phyloP scores from a whole-genome alignment of 2,329 filamentous ascomycete genomes.

The Aspergillus sergii region DNA sequence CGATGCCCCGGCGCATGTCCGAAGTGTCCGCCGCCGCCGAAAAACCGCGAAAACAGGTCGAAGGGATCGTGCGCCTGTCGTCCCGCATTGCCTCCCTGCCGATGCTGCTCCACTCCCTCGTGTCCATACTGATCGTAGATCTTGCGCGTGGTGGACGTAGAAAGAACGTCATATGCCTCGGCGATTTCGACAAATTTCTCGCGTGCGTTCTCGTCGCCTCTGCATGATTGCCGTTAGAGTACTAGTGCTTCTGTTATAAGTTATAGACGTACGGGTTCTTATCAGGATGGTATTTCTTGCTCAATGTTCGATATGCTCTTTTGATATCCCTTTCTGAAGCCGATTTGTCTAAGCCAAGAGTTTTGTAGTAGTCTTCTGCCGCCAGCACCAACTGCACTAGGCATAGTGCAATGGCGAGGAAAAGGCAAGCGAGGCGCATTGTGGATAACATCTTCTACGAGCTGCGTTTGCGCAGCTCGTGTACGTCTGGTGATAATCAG shows the following conservation, averaged over 20 bases:
- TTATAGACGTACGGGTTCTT: slow-evolving; percentile 80
- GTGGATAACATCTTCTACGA: slow-evolving; percentile 12
- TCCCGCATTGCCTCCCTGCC: slow-evolving; percentile 66
- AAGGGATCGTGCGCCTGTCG: slow-evolving; percentile 77
- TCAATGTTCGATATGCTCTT: slow-evolving; percentile 84
- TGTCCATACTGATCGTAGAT: slow-evolving; percentile 95
- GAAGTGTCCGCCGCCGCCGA: slow-evolving; percentile 86
- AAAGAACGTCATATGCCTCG: slow-evolving; percentile 92
- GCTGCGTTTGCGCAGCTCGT: slow-evolving; percentile 24
- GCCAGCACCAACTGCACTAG: slow-evolving; percentile 43
- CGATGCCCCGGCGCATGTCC: slow-evolving; percentile 72
- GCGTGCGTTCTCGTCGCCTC: slow-evolving; percentile 75
- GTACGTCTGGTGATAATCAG: background rate
- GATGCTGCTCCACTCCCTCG: slow-evolving; percentile 82
- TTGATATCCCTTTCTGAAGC: slow-evolving; percentile 90
- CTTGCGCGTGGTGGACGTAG: slow-evolving; percentile 74
- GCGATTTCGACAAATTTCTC: slow-evolving; percentile 92
- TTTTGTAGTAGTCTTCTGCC: slow-evolving; percentile 59
- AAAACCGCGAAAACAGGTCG: slow-evolving; percentile 95
- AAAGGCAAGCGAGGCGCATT: slow-evolving; percentile 40
- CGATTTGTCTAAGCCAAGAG: slow-evolving; percentile 77
- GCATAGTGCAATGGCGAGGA: slow-evolving; percentile 38
- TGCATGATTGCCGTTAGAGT: slow-evolving; percentile 37
- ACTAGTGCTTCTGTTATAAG: slow-evolving; percentile 1
- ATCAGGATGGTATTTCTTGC: slow-evolving; percentile 95